Conservation (phyloP, 495 filamentous ascomycete species). For the Hypoxylon intermedium region DNA sequence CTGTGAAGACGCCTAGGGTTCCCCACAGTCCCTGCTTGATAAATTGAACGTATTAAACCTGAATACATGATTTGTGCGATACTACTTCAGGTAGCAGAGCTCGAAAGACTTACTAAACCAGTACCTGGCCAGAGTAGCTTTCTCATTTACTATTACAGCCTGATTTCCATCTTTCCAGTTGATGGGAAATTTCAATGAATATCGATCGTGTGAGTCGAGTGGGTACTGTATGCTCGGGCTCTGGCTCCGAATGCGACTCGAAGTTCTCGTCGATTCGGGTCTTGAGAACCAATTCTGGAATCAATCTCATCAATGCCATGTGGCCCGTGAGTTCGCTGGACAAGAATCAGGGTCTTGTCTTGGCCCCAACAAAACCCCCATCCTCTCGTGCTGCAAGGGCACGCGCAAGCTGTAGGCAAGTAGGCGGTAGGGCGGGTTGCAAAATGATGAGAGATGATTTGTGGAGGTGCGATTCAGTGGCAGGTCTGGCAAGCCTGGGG, state of each 20-base stretch:
- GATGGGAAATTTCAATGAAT: slow-evolving; percentile 10
- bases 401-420: slow-evolving; percentile 8
- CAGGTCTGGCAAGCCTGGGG: slow-evolving; percentile 20
- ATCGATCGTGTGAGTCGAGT: not conserved
- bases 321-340: slow-evolving; percentile 12
- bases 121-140: slow-evolving; percentile 15
- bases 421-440: slow-evolving; percentile 3
- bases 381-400: slow-evolving; percentile 27
- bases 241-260: slow-evolving; percentile 16
- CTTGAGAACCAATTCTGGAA: not conserved
- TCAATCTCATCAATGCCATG: slow-evolving; percentile 10
- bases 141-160: slow-evolving; percentile 12
- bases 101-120: slow-evolving; percentile 20
- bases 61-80: not conserved
- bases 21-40: slow-evolving; percentile 26
- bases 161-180: slow-evolving; percentile 13
- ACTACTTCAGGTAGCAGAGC: slow-evolving; percentile 10
- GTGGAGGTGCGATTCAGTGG: slow-evolving; percentile 17
- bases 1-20: slow-evolving; percentile 18
- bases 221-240: slow-evolving; percentile 10
- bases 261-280: not conserved
- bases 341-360: slow-evolving; percentile 28
- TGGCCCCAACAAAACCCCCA: slow-evolving; percentile 29
- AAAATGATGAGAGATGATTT: slow-evolving; percentile 33
- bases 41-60: slow-evolving; percentile 22